A percentile compares a stretch with the other conserved stretches of the same genome.
Conservation (phyloP, 2,329 filamentous ascomycete species). For the Pseudogymnoascus sp. region DNA sequence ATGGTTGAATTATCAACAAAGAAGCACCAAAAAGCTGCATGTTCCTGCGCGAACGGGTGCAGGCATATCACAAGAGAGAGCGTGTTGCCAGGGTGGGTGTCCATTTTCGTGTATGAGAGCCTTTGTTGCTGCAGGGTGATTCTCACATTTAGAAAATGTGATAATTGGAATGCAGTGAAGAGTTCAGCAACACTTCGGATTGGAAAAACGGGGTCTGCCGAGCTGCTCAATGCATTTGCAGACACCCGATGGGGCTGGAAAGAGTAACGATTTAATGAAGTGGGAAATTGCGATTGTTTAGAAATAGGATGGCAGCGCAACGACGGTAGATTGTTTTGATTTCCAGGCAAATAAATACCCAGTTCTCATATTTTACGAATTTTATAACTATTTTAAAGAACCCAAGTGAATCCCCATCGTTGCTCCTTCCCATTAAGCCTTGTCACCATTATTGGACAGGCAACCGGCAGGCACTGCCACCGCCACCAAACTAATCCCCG, state of each 20-base stretch:
- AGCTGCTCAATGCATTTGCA: background rate
- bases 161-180: background rate
- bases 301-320: background rate
- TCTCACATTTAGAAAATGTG: background rate
- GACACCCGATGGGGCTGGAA: background rate
- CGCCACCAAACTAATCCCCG: background rate
- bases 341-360: background rate
- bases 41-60: background rate
- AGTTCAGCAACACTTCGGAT: background rate
- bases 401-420: background rate
- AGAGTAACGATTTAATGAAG: background rate
- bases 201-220: background rate
- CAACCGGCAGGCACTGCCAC: background rate
- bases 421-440: background rate
- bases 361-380: no score
- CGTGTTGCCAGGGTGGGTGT: background rate
- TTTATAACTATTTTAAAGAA: no score
- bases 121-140: background rate
- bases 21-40: background rate
- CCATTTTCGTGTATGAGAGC: background rate
- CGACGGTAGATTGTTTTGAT: background rate
- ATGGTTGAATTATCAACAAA: background rate
- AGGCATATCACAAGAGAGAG: background rate
- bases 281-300: background rate
- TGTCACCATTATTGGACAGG: background rate